A percentile compares a stretch with the other conserved stretches of the same genome.
phyloP scores from a whole-genome alignment of 306 rosid genomes.

The Fagus crenata region DNA sequence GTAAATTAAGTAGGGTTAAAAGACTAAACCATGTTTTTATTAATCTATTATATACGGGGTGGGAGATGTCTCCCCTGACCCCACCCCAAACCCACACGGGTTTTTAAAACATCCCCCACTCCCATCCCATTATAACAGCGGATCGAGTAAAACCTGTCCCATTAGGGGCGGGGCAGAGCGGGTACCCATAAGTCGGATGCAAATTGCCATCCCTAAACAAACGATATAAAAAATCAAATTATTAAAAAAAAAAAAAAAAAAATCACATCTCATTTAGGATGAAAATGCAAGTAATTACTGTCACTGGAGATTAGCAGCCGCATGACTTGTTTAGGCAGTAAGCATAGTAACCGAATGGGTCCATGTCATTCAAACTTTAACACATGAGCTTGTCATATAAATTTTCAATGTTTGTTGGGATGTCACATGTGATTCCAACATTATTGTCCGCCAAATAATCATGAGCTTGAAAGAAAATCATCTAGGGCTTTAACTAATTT shows the following conservation, averaged over 20 bases:
- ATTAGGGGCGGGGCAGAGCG: no score
- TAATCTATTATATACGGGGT: no score
- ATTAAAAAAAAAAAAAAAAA: background rate
- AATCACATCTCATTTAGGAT: background rate
- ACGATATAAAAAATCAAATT: no score
- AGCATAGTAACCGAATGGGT: slow-evolving; percentile 25
- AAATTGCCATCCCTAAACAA: no score
- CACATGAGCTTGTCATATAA: slow-evolving; percentile 39
- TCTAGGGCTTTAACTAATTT: slow-evolving; percentile 4
- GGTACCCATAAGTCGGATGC: no score
- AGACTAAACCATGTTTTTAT: no score
- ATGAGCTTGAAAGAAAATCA: slow-evolving; percentile 32
- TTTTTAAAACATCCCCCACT: no score
- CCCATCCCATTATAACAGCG: no score
- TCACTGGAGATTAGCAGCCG: background rate
- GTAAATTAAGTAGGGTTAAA: no score
- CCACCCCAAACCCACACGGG: no score
- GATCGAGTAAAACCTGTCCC: no score
- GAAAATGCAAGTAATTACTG: background rate
- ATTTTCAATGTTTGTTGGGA: slow-evolving; percentile 36
- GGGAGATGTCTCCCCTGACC: no score
- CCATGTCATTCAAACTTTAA: slow-evolving; percentile 27
- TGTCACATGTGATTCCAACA: slow-evolving; percentile 39
- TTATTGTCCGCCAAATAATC: slow-evolving; percentile 40
- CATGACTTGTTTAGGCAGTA: slow-evolving; percentile 20